These are phyloP conservation scores for Tephrocybe sp. DNA, from an alignment of 768 basidiomycete genomes.

Conservation along the genomic window DNA sequence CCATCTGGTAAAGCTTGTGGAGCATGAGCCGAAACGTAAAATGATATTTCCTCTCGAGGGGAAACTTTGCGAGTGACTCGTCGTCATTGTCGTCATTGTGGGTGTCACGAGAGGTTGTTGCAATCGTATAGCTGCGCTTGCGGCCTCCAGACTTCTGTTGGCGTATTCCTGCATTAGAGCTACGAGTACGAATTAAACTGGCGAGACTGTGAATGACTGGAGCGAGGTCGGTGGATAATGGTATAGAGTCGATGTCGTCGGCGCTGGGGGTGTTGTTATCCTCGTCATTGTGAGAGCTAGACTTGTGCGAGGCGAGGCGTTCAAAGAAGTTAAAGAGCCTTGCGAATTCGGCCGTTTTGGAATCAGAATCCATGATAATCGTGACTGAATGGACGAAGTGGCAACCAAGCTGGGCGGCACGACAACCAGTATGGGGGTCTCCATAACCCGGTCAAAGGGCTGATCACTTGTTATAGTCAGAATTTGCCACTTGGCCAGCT, in stretches of 20 bases:
- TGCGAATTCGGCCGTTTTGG: slow-evolving; percentile 52
- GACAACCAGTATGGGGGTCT: slow-evolving; percentile 2
- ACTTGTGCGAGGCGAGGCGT: slow-evolving; percentile 45
- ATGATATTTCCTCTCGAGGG: slow-evolving; percentile 43
- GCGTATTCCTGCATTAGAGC: not conserved
- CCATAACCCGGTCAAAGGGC: not conserved
- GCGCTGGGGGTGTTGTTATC: slow-evolving; percentile 25
- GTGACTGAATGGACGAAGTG: slow-evolving; percentile 9
- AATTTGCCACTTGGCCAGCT: not conserved
- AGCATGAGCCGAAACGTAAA: slow-evolving; percentile 72
- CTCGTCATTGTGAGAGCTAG: slow-evolving; percentile 30
- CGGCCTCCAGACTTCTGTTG: slow-evolving; percentile 10
- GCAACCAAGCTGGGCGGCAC: slow-evolving; percentile 2
- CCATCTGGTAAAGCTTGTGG: slow-evolving; percentile 61
- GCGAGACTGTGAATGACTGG: slow-evolving; percentile 34
- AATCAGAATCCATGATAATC: slow-evolving; percentile 24
- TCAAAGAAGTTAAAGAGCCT: slow-evolving; percentile 56
- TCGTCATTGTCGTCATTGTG: slow-evolving; percentile 21
- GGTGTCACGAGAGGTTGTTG: slow-evolving; percentile 11
- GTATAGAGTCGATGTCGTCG: slow-evolving; percentile 18
- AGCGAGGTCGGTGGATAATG: slow-evolving; percentile 37
- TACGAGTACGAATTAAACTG: slow-evolving; percentile 20
- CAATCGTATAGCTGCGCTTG: slow-evolving; percentile 27
- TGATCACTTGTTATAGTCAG: slow-evolving; percentile 10
- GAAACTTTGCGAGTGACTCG: slow-evolving; percentile 41